Percentiles rank a stretch among this genome's conserved stretches.
These are phyloP conservation scores for Penicillium vulpinum DNA, from an alignment of 2,329 filamentous ascomycete species.

Conservation along the genomic window DNA sequence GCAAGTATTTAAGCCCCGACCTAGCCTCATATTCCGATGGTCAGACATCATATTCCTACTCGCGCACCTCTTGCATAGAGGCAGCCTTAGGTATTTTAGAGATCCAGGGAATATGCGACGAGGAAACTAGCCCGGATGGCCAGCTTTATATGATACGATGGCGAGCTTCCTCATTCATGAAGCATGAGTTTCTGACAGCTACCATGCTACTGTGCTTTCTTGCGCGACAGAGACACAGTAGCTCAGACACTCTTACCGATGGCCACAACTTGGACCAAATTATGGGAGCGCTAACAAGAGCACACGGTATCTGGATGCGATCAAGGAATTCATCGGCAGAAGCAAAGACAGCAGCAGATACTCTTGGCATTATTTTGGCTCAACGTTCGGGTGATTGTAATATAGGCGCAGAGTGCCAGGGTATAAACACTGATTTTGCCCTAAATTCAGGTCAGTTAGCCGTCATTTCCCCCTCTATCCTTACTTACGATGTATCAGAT, in stretches of 20 bases:
- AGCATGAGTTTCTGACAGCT: slow-evolving; percentile 62
- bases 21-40: slow-evolving; percentile 23
- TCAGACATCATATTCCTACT: background rate
- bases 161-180: slow-evolving; percentile 58
- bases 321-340: background rate
- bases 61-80: slow-evolving; percentile 42
- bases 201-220: slow-evolving; percentile 56
- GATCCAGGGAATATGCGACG: slow-evolving; percentile 51
- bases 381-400: too few relatives aligned
- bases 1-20: slow-evolving; percentile 11
- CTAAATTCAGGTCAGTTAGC: background rate
- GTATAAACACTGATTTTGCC: background rate
- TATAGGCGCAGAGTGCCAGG: background rate
- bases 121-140: slow-evolving; percentile 54
- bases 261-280: slow-evolving; percentile 9
- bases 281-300: slow-evolving; percentile 5
- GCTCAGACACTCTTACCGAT: background rate
- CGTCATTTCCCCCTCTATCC: background rate
- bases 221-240: slow-evolving; percentile 10
- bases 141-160: slow-evolving; percentile 55
- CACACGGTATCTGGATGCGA: background rate
- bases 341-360: slow-evolving; percentile 1
- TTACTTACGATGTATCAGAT: background rate
- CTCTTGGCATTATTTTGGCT: background rate
- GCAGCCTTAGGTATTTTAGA: slow-evolving; percentile 50